Base-by-base conservation (phyloP, 2,329 filamentous ascomycete species). In the Aureobasidium leucospermi region DNA sequence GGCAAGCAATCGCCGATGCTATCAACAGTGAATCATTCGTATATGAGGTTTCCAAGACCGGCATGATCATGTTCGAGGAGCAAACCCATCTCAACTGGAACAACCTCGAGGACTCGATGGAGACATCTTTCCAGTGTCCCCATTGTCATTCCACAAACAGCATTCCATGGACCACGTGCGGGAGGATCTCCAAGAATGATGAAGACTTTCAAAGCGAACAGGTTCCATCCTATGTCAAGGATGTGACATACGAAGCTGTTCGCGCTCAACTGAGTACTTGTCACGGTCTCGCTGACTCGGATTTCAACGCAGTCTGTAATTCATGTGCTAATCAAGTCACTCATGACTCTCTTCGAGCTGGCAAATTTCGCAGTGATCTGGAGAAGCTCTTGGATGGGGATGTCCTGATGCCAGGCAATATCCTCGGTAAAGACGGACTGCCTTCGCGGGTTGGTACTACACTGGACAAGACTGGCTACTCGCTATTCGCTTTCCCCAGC, bases 381-480 rank as follows among this genome's bases (percentile, higher is more conserved):
- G 68, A 76, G 28, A 66, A 67, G 0, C 74, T 89, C 0, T 65
- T 83, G 3, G 61, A 70, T 3, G 65, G 76, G 3, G 65, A 76
- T 13, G 67, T 73, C 1, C 84, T 87, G 0, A 83, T 92, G 76
- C 84, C 86, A 0, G 87, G 88, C 1, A 90, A 87, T 0, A 69
- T 90, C 4, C 75, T 90, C 7, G 32, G 32, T 31, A 53, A 15
- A 13, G 69, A 72, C 1, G 88, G 87, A 0, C 70, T 75, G 15
- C 81, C 84, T 0, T 68, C 75, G 32, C 53, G 63, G 1, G 64
- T 66, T 6, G 63, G 74, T 2, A 67, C 66, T 1, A 56, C 65
- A 8, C 59, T 60, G 10, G 64, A 71, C 19, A 39, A 63, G 10
- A 19, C 31, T 2, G 43, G 43, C 16, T 39, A 41, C 15, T 16